These are phyloP conservation scores for Ustulina deusta DNA, from an alignment of 2,329 filamentous ascomycete species.

Conservation along the genomic window DNA sequence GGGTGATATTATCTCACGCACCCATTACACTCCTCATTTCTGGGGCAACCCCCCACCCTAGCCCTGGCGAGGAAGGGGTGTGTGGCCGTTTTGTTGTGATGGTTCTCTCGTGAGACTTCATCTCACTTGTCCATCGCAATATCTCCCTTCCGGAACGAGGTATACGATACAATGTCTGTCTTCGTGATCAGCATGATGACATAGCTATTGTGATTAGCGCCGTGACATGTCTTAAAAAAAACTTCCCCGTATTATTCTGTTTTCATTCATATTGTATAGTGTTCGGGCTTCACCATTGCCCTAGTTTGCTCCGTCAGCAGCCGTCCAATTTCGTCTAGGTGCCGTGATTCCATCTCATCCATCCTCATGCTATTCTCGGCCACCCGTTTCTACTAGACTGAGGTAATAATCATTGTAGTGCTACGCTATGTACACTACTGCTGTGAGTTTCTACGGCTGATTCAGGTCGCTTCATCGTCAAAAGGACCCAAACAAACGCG, in stretches of 20 bases:
- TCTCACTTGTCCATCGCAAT: constrained; percentile 24
- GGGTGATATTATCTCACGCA: constrained; percentile 38
- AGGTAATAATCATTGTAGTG: constrained; percentile 7
- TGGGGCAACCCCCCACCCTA: constrained; percentile 26
- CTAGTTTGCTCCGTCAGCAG: constrained; percentile 10
- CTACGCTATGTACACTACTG: not conserved
- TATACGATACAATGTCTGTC: not conserved
- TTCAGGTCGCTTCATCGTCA: constrained; percentile 22
- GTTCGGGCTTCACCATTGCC: not conserved
- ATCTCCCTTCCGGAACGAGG: not conserved
- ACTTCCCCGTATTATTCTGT: not conserved
- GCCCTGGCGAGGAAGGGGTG: not conserved
- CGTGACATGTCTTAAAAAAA: not conserved
- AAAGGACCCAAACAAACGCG: constrained; percentile 10
- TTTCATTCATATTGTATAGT: not conserved
- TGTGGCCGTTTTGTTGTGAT: not conserved
- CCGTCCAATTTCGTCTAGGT: constrained; percentile 20
- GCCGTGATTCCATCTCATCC: constrained; percentile 2
- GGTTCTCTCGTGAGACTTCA: constrained; percentile 29
- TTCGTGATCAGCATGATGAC: constrained; percentile 6
- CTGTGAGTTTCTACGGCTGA: constrained; percentile 33
- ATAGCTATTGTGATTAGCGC: not conserved
- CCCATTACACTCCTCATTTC: constrained; percentile 25
- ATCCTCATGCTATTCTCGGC: constrained; percentile 11
- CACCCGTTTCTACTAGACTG: constrained; percentile 4